Percentiles rank a stretch among this genome's conserved stretches.
phyloP scores from a whole-genome alignment of 2,329 filamentous ascomycete genomes.

The Botrytis elliptica region DNA sequence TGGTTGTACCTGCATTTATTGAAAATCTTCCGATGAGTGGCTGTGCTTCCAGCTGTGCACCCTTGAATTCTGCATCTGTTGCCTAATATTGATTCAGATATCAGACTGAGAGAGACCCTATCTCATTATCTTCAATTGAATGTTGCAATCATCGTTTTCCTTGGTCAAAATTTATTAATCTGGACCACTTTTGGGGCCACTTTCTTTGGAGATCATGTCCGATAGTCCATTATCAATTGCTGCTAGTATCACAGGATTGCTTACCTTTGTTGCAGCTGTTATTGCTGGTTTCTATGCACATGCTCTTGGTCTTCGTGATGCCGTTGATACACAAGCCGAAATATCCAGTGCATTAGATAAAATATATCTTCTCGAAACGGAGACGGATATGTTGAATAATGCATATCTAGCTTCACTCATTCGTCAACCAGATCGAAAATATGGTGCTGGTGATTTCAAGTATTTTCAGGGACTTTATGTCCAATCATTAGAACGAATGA shows the following conservation, averaged over 20 bases:
- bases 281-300: conserved; percentile 29
- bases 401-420: conserved; percentile 28
- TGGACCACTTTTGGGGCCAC: neutral
- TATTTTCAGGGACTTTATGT: conserved; percentile 29
- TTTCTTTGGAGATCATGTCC: conserved; percentile 2
- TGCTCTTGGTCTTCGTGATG: conserved; percentile 27
- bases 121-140: neutral
- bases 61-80: conserved; percentile 7
- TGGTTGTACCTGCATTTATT: conserved; percentile 22
- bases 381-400: conserved; percentile 31
- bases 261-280: conserved; percentile 29
- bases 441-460: conserved; percentile 29
- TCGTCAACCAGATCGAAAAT: conserved; percentile 28
- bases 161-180: neutral
- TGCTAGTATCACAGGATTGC: conserved; percentile 27
- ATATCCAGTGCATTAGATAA: conserved; percentile 29
- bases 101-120: conserved; percentile 15
- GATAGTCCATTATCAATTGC: conserved; percentile 24
- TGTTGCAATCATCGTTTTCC: neutral
- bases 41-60: conserved; percentile 12
- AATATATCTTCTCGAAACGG: conserved; percentile 29
- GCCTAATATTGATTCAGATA: conserved; percentile 14
- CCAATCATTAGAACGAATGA: conserved; percentile 26
- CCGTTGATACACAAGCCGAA: conserved; percentile 31
- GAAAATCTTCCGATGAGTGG: conserved; percentile 8